phyloP scores from a whole-genome alignment of 805 yeast genomes.

The Suhomyces sp. region DNA sequence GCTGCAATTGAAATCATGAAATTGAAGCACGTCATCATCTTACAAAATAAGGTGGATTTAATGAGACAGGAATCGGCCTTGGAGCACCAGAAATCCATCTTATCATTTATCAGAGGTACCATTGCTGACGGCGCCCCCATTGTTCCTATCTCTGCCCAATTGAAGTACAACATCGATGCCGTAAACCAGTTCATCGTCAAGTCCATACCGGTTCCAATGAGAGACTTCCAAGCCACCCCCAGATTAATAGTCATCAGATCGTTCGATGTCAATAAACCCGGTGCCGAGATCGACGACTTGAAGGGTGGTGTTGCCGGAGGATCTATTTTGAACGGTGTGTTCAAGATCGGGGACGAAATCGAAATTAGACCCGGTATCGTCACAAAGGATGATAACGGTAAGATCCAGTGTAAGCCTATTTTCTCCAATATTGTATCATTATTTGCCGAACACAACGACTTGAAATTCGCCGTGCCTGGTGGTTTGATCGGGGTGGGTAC shows the following conservation, averaged over 20 bases:
- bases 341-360: constrained; percentile 95
- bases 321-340: constrained; percentile 93
- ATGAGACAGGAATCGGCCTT: constrained; percentile 96
- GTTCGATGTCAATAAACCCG: constrained; percentile 98
- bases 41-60: constrained; percentile 97
- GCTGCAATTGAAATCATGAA: constrained; percentile 99
- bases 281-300: constrained; percentile 93
- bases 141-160: constrained; percentile 97
- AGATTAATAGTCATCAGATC: constrained; percentile 96
- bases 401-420: constrained; percentile 93
- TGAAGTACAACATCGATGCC: constrained; percentile 97
- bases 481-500: constrained; percentile 99
- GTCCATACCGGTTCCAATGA: constrained; percentile 91
- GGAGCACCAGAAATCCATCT: constrained; percentile 91
- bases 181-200: constrained; percentile 95
- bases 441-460: constrained; percentile 96
- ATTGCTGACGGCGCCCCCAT: constrained; percentile 99
- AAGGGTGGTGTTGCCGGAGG: constrained; percentile 99
- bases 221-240: constrained; percentile 94
- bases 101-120: constrained; percentile 93
- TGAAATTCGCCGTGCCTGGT: constrained; percentile 99
- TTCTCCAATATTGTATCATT: constrained; percentile 90
- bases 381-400: constrained; percentile 83
- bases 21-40: constrained; percentile 89
- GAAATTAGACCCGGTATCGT: constrained; percentile 99